A percentile compares a stretch with the other conserved stretches of the same genome.
Evolutionary conservation across 2,329 filamentous ascomycete genomes (phyloP).

Genomic region (Hansfordia pulvinata): DNA sequence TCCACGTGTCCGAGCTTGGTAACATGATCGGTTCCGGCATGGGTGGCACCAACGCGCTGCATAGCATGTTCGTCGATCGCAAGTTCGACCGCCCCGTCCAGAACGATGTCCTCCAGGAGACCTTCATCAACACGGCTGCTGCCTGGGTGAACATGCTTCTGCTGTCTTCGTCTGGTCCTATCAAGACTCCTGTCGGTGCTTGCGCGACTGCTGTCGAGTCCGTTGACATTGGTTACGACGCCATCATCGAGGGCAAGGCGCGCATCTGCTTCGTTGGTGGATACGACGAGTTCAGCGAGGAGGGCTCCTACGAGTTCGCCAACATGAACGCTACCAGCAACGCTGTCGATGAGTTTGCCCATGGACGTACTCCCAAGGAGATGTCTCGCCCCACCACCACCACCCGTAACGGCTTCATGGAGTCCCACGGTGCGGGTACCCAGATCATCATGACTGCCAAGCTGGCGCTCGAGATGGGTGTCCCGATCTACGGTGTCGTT

Average conservation of each 20-base stretch:
- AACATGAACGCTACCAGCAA: constrained; percentile 99
- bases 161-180: constrained; percentile 89
- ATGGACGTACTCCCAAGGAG: constrained; percentile 87
- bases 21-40: constrained; percentile 99
- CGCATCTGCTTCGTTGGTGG: constrained; percentile 95
- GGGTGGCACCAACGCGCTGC: constrained; percentile 81
- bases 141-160: constrained; percentile 99
- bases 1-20: constrained; percentile 93
- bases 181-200: constrained; percentile 96
- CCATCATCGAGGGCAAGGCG: constrained; percentile 96
- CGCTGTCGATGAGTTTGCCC: constrained; percentile 87
- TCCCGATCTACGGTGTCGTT: constrained; percentile 91
- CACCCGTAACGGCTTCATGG: constrained; percentile 97
- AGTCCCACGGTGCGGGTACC: constrained; percentile 96
- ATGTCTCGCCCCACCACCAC: constrained; percentile 98
- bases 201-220: constrained; percentile 97
- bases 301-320: constrained; percentile 98
- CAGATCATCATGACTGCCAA: constrained; percentile 97
- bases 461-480: constrained; percentile 94
- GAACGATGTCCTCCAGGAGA: constrained; percentile 98
- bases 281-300: constrained; percentile 98
- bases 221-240: constrained; percentile 94
- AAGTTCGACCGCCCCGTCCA: constrained; percentile 95
- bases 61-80: constrained; percentile 96
- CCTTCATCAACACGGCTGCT: constrained; percentile 99